Evolutionary conservation across 768 basidiomycete genomes (phyloP), one percentile per base, ranked within the genome.

Genomic region (Solioccasus polychromus): DNA sequence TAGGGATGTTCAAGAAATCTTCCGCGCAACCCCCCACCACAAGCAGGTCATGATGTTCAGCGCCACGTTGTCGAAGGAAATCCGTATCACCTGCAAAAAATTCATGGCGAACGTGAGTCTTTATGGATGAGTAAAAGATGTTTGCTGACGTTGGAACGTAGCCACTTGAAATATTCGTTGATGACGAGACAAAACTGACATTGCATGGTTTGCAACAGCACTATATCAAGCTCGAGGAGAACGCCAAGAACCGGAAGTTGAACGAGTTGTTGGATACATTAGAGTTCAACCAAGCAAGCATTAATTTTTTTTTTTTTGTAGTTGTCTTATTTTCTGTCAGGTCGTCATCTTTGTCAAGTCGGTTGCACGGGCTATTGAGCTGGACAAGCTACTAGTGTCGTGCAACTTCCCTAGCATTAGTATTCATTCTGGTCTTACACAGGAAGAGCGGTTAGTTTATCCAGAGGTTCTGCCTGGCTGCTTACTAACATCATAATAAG

Each of bases 31-130:
- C 17, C 96, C 96, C 40, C 95, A 96, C 70, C 93, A 96, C 80
- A 99, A 99, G 76, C 95, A 99, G 78, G 96, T 99, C 57, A 99
- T 99, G 96, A 99, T 99, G 96, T 99, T 99, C 78, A 95, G 92
- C 59, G 96, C 96, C 31, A 99, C 96, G 1, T 72, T 99, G 50
- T 83, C 92, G 46, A 98, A 99, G 76, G 96, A 98, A 54, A 95
- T 99, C 47, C 80, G 96, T 46, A 78, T 85, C 7, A 98, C 96
- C 0, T 99, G 96, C 82, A 98, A 98, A 74, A 98, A 99, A 67
- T 99, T 99, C 69, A 99, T 99, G 96, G 89, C 90, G 25, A 95
- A 91, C 64, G 96, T 97, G 59, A 53, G 93, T 78, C 0, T 17
- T 9, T 8, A 1, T 7, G 18, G 2, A 22, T 15, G 4, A 31